Evolutionary conservation across 169 alveolate species (phyloP).

Genomic region (Plasmodium reichenowi): DNA sequence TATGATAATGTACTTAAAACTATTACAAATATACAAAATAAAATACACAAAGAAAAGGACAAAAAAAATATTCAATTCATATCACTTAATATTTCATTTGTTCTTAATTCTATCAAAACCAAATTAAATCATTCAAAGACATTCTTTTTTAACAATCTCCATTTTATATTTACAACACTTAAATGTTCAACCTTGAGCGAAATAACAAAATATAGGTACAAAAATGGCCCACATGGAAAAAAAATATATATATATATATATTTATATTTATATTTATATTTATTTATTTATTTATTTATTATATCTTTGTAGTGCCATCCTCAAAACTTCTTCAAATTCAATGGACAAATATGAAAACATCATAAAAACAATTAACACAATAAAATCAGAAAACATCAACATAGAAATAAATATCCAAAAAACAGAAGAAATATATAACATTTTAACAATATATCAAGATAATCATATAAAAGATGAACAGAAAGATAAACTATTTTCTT

Average conservation of each 20-base stretch:
- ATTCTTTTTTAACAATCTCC: constrained; percentile 58
- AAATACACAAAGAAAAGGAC: constrained; percentile 68
- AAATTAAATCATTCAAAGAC: constrained; percentile 58
- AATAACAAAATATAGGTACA: constrained; percentile 61
- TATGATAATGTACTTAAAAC: constrained; percentile 62
- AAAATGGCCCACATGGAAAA: not conserved
- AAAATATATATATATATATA: not conserved
- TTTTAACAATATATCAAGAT: constrained; percentile 58
- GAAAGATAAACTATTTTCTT: constrained; percentile 28
- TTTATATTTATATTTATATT: not conserved
- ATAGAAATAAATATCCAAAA: constrained; percentile 74
- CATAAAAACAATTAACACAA: constrained; percentile 73
- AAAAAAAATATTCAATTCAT: constrained; percentile 74
- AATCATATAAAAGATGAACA: constrained; percentile 70
- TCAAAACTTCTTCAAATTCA: constrained; percentile 46
- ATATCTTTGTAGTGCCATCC: constrained; percentile 17
- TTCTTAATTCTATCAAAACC: constrained; percentile 57
- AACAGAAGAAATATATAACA: constrained; percentile 71
- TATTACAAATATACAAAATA: constrained; percentile 65
- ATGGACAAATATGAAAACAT: constrained; percentile 74
- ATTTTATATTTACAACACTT: constrained; percentile 67
- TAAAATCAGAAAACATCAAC: constrained; percentile 64
- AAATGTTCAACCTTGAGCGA: constrained; percentile 61
- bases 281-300: not conserved
- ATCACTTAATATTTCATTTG: constrained; percentile 58